Percentiles rank a stretch among this genome's conserved stretches.
Evolutionary conservation across 805 yeast species (phyloP).

Genomic region (Yamadazyma phyllophila): DNA sequence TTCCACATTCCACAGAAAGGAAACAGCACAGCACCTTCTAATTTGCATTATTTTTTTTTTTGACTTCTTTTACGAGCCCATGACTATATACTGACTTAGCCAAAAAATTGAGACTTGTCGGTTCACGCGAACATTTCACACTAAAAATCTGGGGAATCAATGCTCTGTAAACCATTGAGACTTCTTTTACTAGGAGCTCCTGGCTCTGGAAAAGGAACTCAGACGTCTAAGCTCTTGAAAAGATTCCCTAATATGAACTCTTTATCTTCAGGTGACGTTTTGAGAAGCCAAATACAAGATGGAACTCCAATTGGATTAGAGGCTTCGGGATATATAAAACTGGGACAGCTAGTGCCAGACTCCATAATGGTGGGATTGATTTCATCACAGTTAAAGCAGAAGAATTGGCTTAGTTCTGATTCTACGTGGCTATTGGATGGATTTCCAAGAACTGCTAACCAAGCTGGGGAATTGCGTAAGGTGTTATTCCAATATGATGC

Average conservation of each 20-base stretch:
- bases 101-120: too few species aligned
- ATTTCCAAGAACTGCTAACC: constrained; percentile 78
- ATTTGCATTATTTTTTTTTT: background rate
- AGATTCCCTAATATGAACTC: constrained; percentile 53
- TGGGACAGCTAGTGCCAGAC: constrained; percentile 78
- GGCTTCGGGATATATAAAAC: constrained; percentile 55
- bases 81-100: too few species aligned
- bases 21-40: too few species aligned
- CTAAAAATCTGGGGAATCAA: constrained; percentile 3
- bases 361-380: constrained; percentile 59
- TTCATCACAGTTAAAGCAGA: constrained; percentile 42
- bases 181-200: constrained; percentile 87
- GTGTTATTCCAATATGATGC: constrained; percentile 39
- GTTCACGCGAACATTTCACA: background rate
- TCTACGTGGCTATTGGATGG: constrained; percentile 84
- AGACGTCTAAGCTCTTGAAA: constrained; percentile 62
- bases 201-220: constrained; percentile 94
- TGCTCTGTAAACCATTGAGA: constrained; percentile 47
- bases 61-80: background rate
- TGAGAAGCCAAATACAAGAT: constrained; percentile 62
- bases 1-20: too few species aligned
- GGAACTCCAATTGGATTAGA: constrained; percentile 53
- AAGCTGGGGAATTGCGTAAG: constrained; percentile 60
- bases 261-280: constrained; percentile 80
- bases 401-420: constrained; percentile 41